Conservation (phyloP, 805 yeast genomes). For the Myxozyma mucilagina region DNA sequence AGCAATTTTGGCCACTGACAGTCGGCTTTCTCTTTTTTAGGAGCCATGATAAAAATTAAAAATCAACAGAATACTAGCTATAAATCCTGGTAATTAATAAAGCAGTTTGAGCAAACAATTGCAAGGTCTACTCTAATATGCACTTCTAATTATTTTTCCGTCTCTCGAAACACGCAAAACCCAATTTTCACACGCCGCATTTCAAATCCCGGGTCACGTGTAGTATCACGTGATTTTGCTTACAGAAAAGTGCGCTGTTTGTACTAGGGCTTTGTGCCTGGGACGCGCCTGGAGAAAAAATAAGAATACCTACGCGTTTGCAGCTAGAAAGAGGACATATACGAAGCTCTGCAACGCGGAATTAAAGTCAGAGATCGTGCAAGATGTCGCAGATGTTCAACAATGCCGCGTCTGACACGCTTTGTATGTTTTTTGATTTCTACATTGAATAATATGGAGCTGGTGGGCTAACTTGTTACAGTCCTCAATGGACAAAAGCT, state of each 20-base stretch:
- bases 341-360: no score
- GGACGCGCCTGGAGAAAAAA: conserved; percentile 4
- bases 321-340: neutral
- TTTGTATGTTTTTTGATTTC: conserved; percentile 49
- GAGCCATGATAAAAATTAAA: conserved; percentile 8
- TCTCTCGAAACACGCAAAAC: no score
- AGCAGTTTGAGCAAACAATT: neutral
- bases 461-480: conserved; percentile 20
- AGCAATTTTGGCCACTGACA: neutral
- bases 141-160: no score
- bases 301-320: conserved; percentile 9
- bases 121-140: neutral
- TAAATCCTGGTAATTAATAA: neutral
- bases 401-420: conserved; percentile 84
- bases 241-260: neutral
- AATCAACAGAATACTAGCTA: neutral
- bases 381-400: conserved; percentile 65
- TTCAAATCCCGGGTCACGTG: conserved; percentile 1
- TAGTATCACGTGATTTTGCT: neutral
- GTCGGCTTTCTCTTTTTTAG: conserved; percentile 20
- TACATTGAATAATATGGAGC: neutral
- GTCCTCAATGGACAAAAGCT: conserved; percentile 93
- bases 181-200: neutral
- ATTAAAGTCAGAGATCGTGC: neutral
- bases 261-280: neutral